Evolutionary conservation across 1,284 basidiomycete species (phyloP).

Genomic region (Moesziomyces antarcticus): DNA sequence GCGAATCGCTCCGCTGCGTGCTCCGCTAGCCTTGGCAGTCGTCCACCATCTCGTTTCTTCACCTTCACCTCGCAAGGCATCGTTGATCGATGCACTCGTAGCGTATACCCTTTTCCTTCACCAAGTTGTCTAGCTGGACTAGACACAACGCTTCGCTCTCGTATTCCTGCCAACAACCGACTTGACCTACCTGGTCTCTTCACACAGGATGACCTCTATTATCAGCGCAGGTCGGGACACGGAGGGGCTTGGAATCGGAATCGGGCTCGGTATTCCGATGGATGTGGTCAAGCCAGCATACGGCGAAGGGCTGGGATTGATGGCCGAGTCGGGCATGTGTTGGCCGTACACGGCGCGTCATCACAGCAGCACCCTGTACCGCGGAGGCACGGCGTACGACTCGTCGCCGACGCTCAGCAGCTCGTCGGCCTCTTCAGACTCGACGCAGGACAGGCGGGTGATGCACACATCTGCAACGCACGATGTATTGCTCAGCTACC

Average conservation of each 20-base stretch:
- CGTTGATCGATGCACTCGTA: constrained; percentile 33
- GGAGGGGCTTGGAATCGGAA: constrained; percentile 15
- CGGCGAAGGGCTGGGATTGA: constrained; percentile 89
- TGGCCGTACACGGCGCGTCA: constrained; percentile 31
- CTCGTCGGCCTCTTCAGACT: constrained; percentile 3
- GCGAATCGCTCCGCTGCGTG: too few relatives aligned
- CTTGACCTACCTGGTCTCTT: neutral
- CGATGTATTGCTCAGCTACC: constrained; percentile 29
- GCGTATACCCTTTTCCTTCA: neutral
- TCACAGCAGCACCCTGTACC: constrained; percentile 7
- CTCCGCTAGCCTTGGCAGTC: too few relatives aligned
- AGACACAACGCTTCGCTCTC: neutral
- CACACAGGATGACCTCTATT: neutral
- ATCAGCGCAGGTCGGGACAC: neutral
- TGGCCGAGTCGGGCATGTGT: constrained; percentile 4
- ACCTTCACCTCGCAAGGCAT: constrained; percentile 2
- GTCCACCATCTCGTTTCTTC: neutral
- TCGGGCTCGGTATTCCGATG: constrained; percentile 70
- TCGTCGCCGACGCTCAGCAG: constrained; percentile 20
- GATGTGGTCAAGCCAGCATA: constrained; percentile 90
- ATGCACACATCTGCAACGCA: constrained; percentile 18
- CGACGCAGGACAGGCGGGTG: constrained; percentile 3
- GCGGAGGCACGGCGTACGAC: constrained; percentile 11
- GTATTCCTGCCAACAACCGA: neutral
- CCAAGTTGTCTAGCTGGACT: constrained; percentile 19